Percentiles rank a stretch among this genome's conserved stretches.
These are phyloP conservation scores for Daldinia sp. DNA, from an alignment of 2,329 filamentous ascomycete species.

Conservation along the genomic window DNA sequence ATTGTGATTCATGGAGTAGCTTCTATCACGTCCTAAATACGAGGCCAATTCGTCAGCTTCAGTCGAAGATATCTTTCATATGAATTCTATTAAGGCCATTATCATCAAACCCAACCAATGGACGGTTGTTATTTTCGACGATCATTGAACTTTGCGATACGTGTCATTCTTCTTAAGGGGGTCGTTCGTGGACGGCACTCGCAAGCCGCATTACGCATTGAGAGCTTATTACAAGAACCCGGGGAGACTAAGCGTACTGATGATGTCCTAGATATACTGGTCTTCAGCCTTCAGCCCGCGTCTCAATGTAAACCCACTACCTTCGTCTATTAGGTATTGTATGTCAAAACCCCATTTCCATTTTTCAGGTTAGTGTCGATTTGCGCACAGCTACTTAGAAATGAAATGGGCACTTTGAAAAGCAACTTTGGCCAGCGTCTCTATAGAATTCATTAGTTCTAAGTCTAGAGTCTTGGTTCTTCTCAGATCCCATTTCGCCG, in stretches of 20 bases:
- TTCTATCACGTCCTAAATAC: not conserved
- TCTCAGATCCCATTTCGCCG: not conserved
- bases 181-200: not conserved
- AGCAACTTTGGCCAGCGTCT: not conserved
- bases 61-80: slow-evolving; percentile 16
- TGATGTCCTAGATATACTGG: not conserved
- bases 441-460: not conserved
- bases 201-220: not conserved
- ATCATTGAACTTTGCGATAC: slow-evolving; percentile 1
- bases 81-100: slow-evolving; percentile 1
- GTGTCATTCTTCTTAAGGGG: not conserved
- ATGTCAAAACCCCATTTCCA: not conserved
- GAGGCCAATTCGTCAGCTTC: slow-evolving; percentile 31
- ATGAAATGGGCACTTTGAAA: not conserved
- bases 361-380: not conserved
- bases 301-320: not conserved
- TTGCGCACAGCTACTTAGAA: not conserved
- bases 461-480: not conserved
- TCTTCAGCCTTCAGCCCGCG: not conserved
- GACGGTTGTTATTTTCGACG: not conserved
- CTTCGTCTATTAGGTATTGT: not conserved
- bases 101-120: slow-evolving; percentile 5
- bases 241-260: not conserved
- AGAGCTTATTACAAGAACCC: not conserved
- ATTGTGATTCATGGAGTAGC: slow-evolving; percentile 29